Evolutionary conservation across 140 eudicot genomes (phyloP), one percentile per base, ranked within the genome.

Genomic region (Stevia rebaudiana): DNA sequence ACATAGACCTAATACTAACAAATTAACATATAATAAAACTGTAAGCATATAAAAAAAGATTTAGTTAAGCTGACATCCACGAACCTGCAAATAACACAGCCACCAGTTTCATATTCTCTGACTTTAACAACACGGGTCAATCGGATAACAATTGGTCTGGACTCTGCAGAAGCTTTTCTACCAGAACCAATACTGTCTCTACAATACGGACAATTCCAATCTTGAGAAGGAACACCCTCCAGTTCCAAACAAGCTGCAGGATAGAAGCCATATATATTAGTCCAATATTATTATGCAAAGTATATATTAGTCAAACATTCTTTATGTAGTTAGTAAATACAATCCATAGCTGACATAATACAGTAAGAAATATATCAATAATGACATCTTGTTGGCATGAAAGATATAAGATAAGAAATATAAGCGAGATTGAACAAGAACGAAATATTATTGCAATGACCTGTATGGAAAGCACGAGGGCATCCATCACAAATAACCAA

Each of bases 31-130:
- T 4, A 12, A 43, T 25, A 46, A 52, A 19, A 59, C 31, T 52
- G 15, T 10, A 22, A 15, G 47, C 50, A 39, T 24, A 9, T 6
- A 2, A 57, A 53, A n/a, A 48, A 43, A 9, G 42, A 67, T 12
- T 42, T 22, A 67, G 8, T 33, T 21, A 22, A 58, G 36, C 53
- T 11, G 56, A 28, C 16, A 69, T 50, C 23, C 21, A 71, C 86
- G 78, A 35, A 89, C 97, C 97, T 84, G 94, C 97, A 90, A 59
- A 90, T 79, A 71, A 90, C 87, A 75, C 97, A 90, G 36, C 97
- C 97, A 65, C 95, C 97, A 19, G 82, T 71, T 72, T 81, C 94
- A 39, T 61, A 73, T 73, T 90, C 95, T 53, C 95, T 84, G 12
- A 81, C 79, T 64, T 86, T 82, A 11, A 89, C 97, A 70, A 86